A percentile compares a stretch with the other conserved stretches of the same genome.
phyloP scores from a whole-genome alignment of 78 protist species.

The Emiliania huxleyi region DNA sequence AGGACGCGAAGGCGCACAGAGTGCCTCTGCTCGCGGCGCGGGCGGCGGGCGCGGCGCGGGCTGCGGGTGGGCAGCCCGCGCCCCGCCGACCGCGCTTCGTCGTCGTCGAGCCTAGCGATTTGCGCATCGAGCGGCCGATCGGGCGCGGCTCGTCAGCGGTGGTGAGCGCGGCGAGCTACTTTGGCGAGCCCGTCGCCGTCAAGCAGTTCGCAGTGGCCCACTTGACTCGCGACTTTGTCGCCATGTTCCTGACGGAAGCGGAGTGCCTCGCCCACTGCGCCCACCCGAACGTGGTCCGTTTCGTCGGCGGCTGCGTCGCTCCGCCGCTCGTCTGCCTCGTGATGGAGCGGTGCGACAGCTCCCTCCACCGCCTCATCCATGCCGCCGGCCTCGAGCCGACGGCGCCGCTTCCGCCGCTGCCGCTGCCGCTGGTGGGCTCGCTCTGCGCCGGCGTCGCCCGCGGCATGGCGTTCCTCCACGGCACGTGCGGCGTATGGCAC shows the following conservation, averaged over 20 bases:
- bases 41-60: neutral
- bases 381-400: neutral
- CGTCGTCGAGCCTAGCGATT: neutral
- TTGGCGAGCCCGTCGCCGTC: neutral
- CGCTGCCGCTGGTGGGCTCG: neutral
- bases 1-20: neutral
- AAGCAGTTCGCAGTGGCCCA: neutral
- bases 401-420: neutral
- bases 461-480: neutral
- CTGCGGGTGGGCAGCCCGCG: neutral
- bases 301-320: conserved; percentile 21
- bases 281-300: neutral
- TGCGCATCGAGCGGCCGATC: neutral
- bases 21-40: neutral
- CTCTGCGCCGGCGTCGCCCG: neutral
- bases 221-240: neutral
- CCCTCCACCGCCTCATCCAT: neutral
- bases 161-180: neutral
- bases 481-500: neutral
- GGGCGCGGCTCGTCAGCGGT: neutral
- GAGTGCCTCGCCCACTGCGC: conserved; percentile 3
- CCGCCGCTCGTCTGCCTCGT: neutral
- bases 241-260: neutral
- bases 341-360: conserved; percentile 6
- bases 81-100: neutral